A percentile compares a stretch with the other conserved stretches of the same genome.
Conservation (phyloP, 2,329 filamentous ascomycete genomes). For the Delphinella strobiligena region DNA sequence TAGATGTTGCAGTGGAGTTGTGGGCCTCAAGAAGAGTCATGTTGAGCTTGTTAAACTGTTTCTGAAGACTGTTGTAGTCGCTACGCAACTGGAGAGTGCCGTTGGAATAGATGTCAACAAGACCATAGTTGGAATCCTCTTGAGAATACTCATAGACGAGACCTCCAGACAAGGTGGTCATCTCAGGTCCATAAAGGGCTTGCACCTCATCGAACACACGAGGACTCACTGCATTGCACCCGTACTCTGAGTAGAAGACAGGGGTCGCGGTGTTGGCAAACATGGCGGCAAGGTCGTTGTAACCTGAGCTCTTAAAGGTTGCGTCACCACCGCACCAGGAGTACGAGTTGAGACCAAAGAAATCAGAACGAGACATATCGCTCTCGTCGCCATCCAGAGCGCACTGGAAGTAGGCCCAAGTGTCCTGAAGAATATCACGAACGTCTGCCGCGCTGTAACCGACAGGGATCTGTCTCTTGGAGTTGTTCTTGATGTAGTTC, state of each 20-base stretch:
- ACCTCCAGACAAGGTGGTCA: conserved; percentile 63
- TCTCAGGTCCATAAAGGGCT: conserved; percentile 58
- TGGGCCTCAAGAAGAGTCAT: conserved; percentile 52
- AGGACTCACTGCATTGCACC: conserved; percentile 61
- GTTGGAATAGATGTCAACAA: conserved; percentile 33
- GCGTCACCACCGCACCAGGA: conserved; percentile 54
- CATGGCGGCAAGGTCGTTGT: conserved; percentile 49
- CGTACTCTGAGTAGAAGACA: conserved; percentile 73
- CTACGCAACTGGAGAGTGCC: conserved; percentile 28
- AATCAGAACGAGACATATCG: conserved; percentile 48
- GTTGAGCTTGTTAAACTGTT: conserved; percentile 65
- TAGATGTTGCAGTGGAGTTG: conserved; percentile 43
- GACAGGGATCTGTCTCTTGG: conserved; percentile 47
- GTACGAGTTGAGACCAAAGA: conserved; percentile 68
- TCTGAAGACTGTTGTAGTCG: conserved; percentile 56
- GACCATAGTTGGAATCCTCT: conserved; percentile 49
- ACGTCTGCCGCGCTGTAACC: conserved; percentile 67
- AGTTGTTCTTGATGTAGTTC: conserved; percentile 51
- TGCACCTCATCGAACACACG: conserved; percentile 66
- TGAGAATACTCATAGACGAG: conserved; percentile 73
- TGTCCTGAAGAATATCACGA: conserved; percentile 58
- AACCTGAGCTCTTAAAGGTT: conserved; percentile 50
- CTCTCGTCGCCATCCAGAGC: conserved; percentile 35
- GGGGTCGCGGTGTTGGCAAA: conserved; percentile 58
- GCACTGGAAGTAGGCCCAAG: conserved; percentile 66